Conservation (phyloP, 2,329 filamentous ascomycete genomes). For the Dothistroma pini region DNA sequence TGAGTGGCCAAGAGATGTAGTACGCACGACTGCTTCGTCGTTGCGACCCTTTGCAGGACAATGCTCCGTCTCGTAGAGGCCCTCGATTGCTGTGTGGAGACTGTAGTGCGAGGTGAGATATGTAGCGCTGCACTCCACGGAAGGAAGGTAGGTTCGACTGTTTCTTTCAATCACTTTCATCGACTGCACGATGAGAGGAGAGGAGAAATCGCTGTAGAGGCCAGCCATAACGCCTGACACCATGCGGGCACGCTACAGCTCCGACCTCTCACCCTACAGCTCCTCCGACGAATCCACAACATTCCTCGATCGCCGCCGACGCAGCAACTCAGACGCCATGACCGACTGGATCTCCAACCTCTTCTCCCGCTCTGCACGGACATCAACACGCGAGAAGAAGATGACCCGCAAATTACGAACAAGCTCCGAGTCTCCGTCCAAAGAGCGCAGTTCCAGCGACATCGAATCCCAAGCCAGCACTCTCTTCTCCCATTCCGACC, state of each 20-base stretch:
- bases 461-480: slow-evolving; percentile 23
- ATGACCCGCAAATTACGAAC: slow-evolving; percentile 4
- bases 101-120: not conserved
- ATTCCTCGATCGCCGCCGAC: not conserved
- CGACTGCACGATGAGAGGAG: not conserved
- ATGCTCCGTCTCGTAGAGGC: not conserved
- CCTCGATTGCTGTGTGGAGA: not conserved
- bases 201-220: not conserved
- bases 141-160: too few relatives aligned
- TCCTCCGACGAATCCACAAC: not conserved
- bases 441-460: slow-evolving; percentile 11
- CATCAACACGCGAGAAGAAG: slow-evolving; percentile 10
- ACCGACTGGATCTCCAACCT: slow-evolving; percentile 7
- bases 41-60: not conserved
- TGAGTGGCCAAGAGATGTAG: not conserved
- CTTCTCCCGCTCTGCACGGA: slow-evolving; percentile 9
- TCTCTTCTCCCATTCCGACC: slow-evolving; percentile 7
- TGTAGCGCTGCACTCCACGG: not conserved
- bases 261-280: not conserved
- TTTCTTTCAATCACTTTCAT: not conserved
- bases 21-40: not conserved
- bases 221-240: not conserved
- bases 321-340: not conserved
- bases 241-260: not conserved
- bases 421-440: not conserved